phyloP scores from a whole-genome alignment of 2,329 filamentous ascomycete genomes.

The Fusarium vanettenii region DNA sequence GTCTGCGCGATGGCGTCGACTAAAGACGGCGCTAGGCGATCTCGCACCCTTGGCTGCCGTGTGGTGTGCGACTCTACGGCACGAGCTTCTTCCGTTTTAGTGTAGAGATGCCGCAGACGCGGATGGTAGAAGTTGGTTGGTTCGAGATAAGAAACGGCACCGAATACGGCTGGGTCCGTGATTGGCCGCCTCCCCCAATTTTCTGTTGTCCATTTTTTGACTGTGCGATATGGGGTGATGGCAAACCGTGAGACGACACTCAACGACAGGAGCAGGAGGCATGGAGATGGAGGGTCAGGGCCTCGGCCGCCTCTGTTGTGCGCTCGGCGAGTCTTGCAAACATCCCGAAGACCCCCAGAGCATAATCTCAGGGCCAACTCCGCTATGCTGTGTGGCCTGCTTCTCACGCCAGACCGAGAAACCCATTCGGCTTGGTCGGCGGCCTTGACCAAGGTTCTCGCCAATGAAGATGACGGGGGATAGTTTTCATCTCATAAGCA shows the following conservation, averaged over 20 bases:
- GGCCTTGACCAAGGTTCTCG: constrained; percentile 17
- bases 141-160: constrained; percentile 54
- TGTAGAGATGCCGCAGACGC: constrained; percentile 19
- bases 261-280: background rate
- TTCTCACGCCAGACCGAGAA: constrained; percentile 39
- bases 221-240: constrained; percentile 45
- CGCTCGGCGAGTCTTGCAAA: constrained; percentile 33
- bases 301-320: constrained; percentile 27
- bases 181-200: constrained; percentile 54
- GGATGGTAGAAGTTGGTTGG: constrained; percentile 49
- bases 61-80: constrained; percentile 32
- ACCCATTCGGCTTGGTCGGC: constrained; percentile 11
- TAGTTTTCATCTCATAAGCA: constrained; percentile 19
- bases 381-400: constrained; percentile 32
- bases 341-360: constrained; percentile 21
- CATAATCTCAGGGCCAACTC: constrained; percentile 20
- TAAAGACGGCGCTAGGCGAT: constrained; percentile 36
- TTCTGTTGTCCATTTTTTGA: constrained; percentile 56
- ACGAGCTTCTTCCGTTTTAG: constrained; percentile 45
- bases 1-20: constrained; percentile 41
- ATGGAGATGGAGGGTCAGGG: constrained; percentile 16
- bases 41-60: constrained; percentile 38
- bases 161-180: constrained; percentile 36
- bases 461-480: constrained; percentile 29
- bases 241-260: constrained; percentile 20